phyloP scores from a whole-genome alignment of 2,329 filamentous ascomycete species.

The Bipolaris victoriae region DNA sequence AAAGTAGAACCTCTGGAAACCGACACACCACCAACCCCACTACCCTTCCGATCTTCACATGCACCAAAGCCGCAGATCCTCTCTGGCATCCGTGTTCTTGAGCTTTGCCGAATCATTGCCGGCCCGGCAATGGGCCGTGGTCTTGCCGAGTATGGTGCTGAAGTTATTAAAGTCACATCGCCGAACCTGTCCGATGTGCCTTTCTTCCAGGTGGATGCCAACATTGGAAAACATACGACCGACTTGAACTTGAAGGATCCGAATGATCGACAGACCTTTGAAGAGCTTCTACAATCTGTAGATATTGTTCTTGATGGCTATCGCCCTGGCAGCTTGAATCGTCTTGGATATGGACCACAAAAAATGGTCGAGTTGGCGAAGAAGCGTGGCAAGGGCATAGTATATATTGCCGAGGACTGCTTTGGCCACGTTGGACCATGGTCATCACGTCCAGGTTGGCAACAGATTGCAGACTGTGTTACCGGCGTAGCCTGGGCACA shows the following conservation, averaged over 20 bases:
- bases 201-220: slow-evolving; percentile 75
- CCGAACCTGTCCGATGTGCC: slow-evolving; percentile 72
- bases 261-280: slow-evolving; percentile 62
- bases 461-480: slow-evolving; percentile 72
- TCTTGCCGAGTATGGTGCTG: slow-evolving; percentile 76
- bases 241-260: slow-evolving; percentile 67
- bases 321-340: slow-evolving; percentile 68
- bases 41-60: slow-evolving; percentile 52
- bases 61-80: slow-evolving; percentile 50
- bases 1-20: slow-evolving; percentile 59
- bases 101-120: slow-evolving; percentile 77
- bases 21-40: slow-evolving; percentile 57
- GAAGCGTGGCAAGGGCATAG: slow-evolving; percentile 64
- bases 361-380: slow-evolving; percentile 60
- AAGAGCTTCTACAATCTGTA: slow-evolving; percentile 64
- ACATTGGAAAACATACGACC: slow-evolving; percentile 71
- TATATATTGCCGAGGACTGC: slow-evolving; percentile 75
- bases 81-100: slow-evolving; percentile 72
- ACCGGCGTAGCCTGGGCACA: slow-evolving; percentile 67
- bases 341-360: slow-evolving; percentile 67
- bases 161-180: slow-evolving; percentile 74
- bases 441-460: slow-evolving; percentile 70
- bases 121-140: slow-evolving; percentile 74
- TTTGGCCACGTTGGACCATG: slow-evolving; percentile 71
- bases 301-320: slow-evolving; percentile 75